Evolutionary conservation across 2,329 filamentous ascomycete genomes (phyloP).

Genomic region (Aspergillus fumigatiaffinis): DNA sequence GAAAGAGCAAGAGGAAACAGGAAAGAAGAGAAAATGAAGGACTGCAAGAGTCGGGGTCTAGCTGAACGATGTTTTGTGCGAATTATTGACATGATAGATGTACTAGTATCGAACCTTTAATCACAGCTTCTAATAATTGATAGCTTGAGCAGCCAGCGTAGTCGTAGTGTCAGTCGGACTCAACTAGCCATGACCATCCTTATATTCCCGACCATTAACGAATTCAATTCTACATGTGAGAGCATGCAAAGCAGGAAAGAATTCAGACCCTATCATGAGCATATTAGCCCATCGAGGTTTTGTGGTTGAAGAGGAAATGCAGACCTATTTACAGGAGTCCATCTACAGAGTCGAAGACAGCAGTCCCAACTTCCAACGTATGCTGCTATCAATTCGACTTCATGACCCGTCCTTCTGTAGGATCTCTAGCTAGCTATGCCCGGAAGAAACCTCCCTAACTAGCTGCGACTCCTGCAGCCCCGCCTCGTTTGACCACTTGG

Average conservation of each 20-base stretch:
- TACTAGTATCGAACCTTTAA: not conserved
- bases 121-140: not conserved
- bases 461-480: not conserved
- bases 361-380: not conserved
- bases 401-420: not conserved
- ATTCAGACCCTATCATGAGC: not conserved
- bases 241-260: not conserved
- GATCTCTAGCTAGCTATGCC: not conserved
- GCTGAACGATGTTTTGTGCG: not conserved
- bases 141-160: not conserved
- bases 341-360: not conserved
- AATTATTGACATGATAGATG: not conserved
- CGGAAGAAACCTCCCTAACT: not conserved
- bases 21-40: not conserved
- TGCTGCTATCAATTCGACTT: not conserved
- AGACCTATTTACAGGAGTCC: too few relatives aligned
- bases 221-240: not conserved
- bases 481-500: not conserved
- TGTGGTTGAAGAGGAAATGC: too few relatives aligned
- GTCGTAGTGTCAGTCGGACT: not conserved
- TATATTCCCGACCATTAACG: not conserved
- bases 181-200: not conserved
- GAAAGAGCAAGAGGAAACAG: not conserved
- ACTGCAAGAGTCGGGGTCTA: not conserved
- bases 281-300: too few relatives aligned